Evolutionary conservation across 345 rosid genomes (phyloP).

Genomic region (Citrus sp.): DNA sequence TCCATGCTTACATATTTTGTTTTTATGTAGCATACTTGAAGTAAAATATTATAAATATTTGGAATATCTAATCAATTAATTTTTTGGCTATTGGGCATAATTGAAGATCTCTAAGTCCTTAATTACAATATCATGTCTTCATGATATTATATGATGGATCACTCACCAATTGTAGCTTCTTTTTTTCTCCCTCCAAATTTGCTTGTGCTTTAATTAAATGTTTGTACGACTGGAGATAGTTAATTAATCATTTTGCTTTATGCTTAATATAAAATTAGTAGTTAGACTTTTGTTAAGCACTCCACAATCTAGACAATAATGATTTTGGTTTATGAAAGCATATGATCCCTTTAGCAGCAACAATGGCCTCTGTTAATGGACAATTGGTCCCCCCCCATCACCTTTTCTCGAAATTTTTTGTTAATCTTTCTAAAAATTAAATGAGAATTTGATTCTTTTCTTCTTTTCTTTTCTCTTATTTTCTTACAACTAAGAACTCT

Average conservation of each 20-base stretch:
- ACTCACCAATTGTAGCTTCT: neutral
- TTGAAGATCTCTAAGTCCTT: neutral
- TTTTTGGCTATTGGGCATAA: neutral
- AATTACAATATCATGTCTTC: neutral
- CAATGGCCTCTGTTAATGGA: constrained; percentile 23
- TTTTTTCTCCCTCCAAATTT: neutral
- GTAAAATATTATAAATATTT: too few species aligned
- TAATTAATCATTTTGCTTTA: constrained; percentile 1
- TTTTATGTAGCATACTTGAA: neutral
- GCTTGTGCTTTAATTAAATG: constrained; percentile 22
- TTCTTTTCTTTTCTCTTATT: neutral
- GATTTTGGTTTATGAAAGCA: constrained; percentile 30
- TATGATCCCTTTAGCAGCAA: constrained; percentile 34
- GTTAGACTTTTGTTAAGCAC: constrained; percentile 22
- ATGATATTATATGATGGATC: neutral
- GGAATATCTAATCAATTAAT: neutral
- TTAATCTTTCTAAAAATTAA: neutral
- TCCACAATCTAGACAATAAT: constrained; percentile 38
- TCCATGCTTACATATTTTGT: neutral
- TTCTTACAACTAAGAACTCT: neutral
- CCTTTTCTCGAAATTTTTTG: neutral
- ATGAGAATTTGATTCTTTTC: constrained; percentile 25
- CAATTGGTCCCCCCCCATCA: constrained; percentile 21
- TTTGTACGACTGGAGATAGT: constrained; percentile 4
- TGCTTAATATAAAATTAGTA: neutral